Base-by-base conservation (phyloP, 805 yeast species). In the Ogataea trehalophila region DNA sequence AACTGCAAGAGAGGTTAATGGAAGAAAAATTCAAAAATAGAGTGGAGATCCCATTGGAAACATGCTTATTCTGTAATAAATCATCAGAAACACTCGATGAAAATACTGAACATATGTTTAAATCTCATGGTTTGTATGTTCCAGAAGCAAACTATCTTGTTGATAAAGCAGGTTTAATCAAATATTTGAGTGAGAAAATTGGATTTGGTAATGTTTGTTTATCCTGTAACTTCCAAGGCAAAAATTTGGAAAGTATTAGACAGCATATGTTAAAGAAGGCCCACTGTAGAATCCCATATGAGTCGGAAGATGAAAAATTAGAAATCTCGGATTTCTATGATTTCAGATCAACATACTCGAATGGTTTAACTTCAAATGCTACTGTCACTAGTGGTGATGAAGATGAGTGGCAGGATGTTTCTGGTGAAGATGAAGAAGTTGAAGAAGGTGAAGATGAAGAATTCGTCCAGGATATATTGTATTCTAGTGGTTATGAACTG, bases 281-380 rank as follows among this genome's bases (percentile, higher is more conserved):
- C 48, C 99, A 94, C 66, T 85, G 92, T 70, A 79, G 81, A 60
- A 76, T 94, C 50, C 97, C 98, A 0, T 94, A 86, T 66, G 98
- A 94, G 58, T 67, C 80, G 0, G 84, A 80, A 45, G 84, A 83
- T 48, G 95, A 94, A 59, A 81, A 82, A 60, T 75, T 81, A 42
- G 85, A 83, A 59, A 74, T 92, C 39, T 77, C 90, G 0, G 84
- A 81, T 37, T 94, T 85, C 61, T 94, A 94, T 62, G 97, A 92
- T 62, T 91, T 88, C 68, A 72, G 83, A 3, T 75, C 87, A 0
- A 73, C 90, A 1, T 82, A 81, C 58, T 9, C 41, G 5, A 58
- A 44, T 36, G 26, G 9, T 34, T 15, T 5, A 20, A 62, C 55
- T 5, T 59, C 50, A 1, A 69, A 61, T n/a, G 67, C 65, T 15